Percentiles rank a stretch among this genome's conserved stretches.
Evolutionary conservation across 2,329 filamentous ascomycete species (phyloP).

Genomic region (Microsporum ferrugineum): DNA sequence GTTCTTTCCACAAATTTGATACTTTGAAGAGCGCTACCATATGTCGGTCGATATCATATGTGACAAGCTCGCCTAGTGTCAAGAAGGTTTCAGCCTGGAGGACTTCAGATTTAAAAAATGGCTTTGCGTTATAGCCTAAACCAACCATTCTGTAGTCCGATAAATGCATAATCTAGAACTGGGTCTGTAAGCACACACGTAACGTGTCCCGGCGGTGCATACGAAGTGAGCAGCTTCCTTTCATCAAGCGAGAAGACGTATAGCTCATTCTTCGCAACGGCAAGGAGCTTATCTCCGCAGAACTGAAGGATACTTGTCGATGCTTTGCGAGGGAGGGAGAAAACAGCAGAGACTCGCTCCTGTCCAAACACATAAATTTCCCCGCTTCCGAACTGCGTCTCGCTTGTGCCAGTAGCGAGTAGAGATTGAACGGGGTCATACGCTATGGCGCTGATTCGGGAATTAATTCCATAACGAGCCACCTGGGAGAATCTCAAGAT

Average conservation of each 20-base stretch:
- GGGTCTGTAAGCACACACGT: slow-evolving; percentile 70
- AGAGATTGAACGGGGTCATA: slow-evolving; percentile 93
- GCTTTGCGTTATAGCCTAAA: not conserved
- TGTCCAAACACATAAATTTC: slow-evolving; percentile 85
- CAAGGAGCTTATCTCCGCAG: slow-evolving; percentile 72
- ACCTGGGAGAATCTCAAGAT: slow-evolving; percentile 32
- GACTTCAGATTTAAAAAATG: not conserved
- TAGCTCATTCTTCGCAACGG: slow-evolving; percentile 72
- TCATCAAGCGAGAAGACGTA: slow-evolving; percentile 69
- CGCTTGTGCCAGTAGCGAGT: slow-evolving; percentile 79
- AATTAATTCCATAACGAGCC: slow-evolving; percentile 70
- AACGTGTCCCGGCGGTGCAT: slow-evolving; percentile 66
- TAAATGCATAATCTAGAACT: slow-evolving; percentile 82
- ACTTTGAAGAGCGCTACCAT: slow-evolving; percentile 65
- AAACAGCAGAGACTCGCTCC: slow-evolving; percentile 62
- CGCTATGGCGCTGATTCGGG: slow-evolving; percentile 62
- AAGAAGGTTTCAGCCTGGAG: not conserved
- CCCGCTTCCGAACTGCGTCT: slow-evolving; percentile 73
- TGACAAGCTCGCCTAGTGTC: slow-evolving; percentile 59
- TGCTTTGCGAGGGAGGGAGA: slow-evolving; percentile 58
- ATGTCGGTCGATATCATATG: slow-evolving; percentile 85
- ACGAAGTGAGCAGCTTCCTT: slow-evolving; percentile 53
- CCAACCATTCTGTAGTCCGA: slow-evolving; percentile 61
- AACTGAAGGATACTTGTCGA: slow-evolving; percentile 74
- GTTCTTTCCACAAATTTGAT: slow-evolving; percentile 73